A percentile compares a stretch with the other conserved stretches of the same genome.
Evolutionary conservation across 192 early-diverging fungal species (phyloP).

Genomic region (Gaertneriomyces semiglobifer): DNA sequence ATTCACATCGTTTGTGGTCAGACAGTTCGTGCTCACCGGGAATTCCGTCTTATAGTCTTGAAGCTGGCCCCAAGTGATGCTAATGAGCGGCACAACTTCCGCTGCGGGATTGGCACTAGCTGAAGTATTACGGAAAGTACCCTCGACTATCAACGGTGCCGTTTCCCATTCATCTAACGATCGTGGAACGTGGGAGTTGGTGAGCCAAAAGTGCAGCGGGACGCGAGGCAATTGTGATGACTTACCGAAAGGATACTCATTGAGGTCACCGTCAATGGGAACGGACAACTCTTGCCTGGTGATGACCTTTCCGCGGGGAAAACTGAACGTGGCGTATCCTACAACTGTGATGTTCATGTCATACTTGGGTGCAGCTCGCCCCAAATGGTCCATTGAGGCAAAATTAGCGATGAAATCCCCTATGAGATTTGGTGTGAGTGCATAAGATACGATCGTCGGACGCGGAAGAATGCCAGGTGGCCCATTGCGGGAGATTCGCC

Average conservation of each 20-base stretch:
- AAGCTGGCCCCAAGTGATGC: not conserved
- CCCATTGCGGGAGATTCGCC: not conserved
- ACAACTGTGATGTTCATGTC: conserved; percentile 4
- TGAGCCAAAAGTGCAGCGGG: no score
- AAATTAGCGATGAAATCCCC: not conserved
- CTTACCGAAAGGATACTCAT: conserved; percentile 5
- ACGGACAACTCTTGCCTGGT: not conserved
- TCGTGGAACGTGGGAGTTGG: no score
- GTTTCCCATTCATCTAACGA: not conserved
- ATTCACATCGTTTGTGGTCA: not conserved
- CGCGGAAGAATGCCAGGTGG: not conserved
- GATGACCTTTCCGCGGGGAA: not conserved
- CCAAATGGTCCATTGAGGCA: no score
- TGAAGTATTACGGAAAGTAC: not conserved
- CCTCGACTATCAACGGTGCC: not conserved
- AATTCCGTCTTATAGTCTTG: not conserved
- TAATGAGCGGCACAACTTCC: not conserved
- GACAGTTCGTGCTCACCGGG: not conserved
- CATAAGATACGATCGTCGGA: not conserved
- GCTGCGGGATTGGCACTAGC: not conserved
- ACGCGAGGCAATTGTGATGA: no score
- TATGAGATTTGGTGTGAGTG: not conserved
- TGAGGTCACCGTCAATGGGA: not conserved
- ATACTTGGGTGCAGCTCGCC: not conserved
- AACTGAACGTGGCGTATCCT: not conserved